Conservation (phyloP, 176 grass and related monocot species). For the Cenchrus fungigraminus region DNA sequence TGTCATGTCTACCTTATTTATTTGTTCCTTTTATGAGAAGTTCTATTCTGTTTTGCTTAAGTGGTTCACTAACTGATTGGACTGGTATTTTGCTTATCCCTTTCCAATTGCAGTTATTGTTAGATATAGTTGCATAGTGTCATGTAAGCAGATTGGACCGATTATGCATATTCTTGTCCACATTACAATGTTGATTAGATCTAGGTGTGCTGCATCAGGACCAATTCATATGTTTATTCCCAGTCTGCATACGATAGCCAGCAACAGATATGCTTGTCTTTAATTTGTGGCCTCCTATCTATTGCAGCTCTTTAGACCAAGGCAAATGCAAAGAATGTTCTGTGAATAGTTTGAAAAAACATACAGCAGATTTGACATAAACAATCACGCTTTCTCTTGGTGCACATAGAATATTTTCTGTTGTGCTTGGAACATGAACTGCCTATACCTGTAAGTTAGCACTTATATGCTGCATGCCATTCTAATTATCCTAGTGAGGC, state of each 20-base stretch:
- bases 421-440: constrained; percentile 29
- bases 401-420: constrained; percentile 35
- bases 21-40: constrained; percentile 16
- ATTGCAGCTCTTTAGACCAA: constrained; percentile 53
- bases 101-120: constrained; percentile 35
- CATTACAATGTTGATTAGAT: constrained; percentile 41
- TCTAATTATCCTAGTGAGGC: background rate
- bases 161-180: constrained; percentile 50
- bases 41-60: constrained; percentile 38
- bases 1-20: constrained; percentile 19
- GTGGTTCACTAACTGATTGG: constrained; percentile 52
- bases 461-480: constrained; percentile 2
- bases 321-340: constrained; percentile 35
- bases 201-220: constrained; percentile 26
- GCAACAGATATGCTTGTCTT: constrained; percentile 45
- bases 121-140: constrained; percentile 41
- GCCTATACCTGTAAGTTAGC: background rate
- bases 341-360: constrained; percentile 25
- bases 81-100: constrained; percentile 51
- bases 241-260: constrained; percentile 34
- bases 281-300: constrained; percentile 57
- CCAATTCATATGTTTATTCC: constrained; percentile 49
- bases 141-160: constrained; percentile 44
- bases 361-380: constrained; percentile 33
- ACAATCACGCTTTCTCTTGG: constrained; percentile 18